Evolutionary conservation across 2,329 filamentous ascomycete species (phyloP).

Genomic region (Colletotrichum brevisporum): DNA sequence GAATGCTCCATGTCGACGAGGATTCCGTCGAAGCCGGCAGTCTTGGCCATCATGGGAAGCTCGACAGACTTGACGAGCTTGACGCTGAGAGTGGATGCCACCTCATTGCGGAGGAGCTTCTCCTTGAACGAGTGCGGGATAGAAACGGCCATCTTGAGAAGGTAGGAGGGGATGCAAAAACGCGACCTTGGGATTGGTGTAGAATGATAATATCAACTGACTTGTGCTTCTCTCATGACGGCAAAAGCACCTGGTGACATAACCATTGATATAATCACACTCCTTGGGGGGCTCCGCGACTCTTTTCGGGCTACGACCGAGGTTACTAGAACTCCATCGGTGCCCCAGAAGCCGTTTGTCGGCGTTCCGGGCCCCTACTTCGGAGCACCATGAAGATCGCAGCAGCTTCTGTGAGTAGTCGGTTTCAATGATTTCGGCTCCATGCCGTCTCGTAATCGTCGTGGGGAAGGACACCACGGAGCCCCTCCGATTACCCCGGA

Average conservation of each 20-base stretch:
- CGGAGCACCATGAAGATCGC: background rate
- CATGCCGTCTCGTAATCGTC: too few species aligned
- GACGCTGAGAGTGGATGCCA: conserved; percentile 45
- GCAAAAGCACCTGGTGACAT: background rate
- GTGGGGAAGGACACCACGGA: background rate
- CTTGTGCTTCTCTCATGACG: too few species aligned
- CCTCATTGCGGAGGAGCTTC: conserved; percentile 45
- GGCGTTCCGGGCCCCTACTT: background rate
- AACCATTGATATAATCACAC: background rate
- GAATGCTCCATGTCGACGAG: conserved; percentile 63
- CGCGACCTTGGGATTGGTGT: background rate
- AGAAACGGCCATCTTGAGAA: conserved; percentile 41
- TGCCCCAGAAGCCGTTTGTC: background rate
- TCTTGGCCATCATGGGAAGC: conserved; percentile 55
- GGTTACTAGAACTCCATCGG: background rate
- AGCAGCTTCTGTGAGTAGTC: background rate
- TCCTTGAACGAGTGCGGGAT: conserved; percentile 46
- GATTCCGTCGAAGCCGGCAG: conserved; percentile 56
- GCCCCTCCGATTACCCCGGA: background rate
- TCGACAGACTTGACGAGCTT: conserved; percentile 53
- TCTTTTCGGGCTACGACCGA: conserved; percentile 10
- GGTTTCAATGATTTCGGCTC: too few species aligned
- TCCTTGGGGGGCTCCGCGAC: too few species aligned
- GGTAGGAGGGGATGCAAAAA: background rate
- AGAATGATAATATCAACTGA: too few species aligned